These are phyloP conservation scores for Lotus japonicus DNA, from an alignment of 306 rosid species.

Conservation along the genomic window DNA sequence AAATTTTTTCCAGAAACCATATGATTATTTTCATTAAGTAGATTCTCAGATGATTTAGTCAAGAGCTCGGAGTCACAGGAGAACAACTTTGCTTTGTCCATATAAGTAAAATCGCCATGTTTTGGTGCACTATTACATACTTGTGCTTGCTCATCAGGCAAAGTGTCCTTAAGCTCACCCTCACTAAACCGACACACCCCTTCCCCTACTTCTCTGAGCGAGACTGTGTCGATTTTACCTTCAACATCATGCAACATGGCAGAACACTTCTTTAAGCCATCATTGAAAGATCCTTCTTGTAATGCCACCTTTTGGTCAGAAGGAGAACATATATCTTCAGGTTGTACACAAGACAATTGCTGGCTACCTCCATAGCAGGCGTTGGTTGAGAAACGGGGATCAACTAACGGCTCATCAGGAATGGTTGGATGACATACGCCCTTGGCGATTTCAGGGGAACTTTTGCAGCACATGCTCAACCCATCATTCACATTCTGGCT, in stretches of 20 bases:
- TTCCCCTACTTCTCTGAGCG: slow-evolving; percentile 20
- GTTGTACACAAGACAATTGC: slow-evolving; percentile 22
- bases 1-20: background rate
- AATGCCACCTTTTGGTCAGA: slow-evolving; percentile 30
- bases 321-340: slow-evolving; percentile 16
- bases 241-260: slow-evolving; percentile 17
- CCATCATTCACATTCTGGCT: slow-evolving; percentile 31
- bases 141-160: slow-evolving; percentile 19
- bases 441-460: background rate
- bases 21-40: slow-evolving; percentile 12
- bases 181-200: slow-evolving; percentile 25
- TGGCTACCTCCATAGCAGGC: slow-evolving; percentile 34
- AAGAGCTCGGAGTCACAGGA: slow-evolving; percentile 32
- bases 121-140: slow-evolving; percentile 30
- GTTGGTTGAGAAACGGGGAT: slow-evolving; percentile 17
- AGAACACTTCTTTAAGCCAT: slow-evolving; percentile 38
- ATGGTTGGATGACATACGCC: slow-evolving; percentile 25
- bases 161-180: slow-evolving; percentile 17
- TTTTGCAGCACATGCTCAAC: slow-evolving; percentile 25
- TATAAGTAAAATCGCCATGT: slow-evolving; percentile 23
- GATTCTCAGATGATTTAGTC: slow-evolving; percentile 23
- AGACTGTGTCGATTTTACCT: slow-evolving; percentile 16
- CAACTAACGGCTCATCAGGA: slow-evolving; percentile 25
- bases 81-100: slow-evolving; percentile 21
- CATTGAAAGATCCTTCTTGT: slow-evolving; percentile 23